phyloP scores from a whole-genome alignment of 1,284 basidiomycete species.

The Violaceomyces palustris region DNA sequence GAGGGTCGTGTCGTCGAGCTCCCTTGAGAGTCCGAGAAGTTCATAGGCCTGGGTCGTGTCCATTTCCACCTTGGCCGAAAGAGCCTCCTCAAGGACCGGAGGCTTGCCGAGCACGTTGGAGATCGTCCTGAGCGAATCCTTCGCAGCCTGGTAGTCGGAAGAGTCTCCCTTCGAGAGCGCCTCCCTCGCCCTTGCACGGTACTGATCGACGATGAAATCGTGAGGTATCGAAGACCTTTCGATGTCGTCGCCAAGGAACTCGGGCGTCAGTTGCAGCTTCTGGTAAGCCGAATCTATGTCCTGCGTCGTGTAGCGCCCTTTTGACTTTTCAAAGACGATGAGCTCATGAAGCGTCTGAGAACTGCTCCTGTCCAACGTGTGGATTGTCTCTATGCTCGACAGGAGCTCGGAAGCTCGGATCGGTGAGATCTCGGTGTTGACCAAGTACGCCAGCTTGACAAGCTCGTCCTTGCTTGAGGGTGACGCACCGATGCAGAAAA shows the following conservation, averaged over 20 bases:
- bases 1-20: slow-evolving; percentile 70
- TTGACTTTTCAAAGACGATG: slow-evolving; percentile 19
- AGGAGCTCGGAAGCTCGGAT: slow-evolving; percentile 10
- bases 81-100: slow-evolving; percentile 7
- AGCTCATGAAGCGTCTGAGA: slow-evolving; percentile 23
- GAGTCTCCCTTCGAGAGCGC: slow-evolving; percentile 17
- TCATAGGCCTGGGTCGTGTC: slow-evolving; percentile 68
- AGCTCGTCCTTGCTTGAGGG: slow-evolving; percentile 18
- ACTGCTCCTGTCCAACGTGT: slow-evolving; percentile 9
- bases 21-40: slow-evolving; percentile 66
- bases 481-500: slow-evolving; percentile 13
- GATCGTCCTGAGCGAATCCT: slow-evolving; percentile 23
- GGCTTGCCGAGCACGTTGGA: slow-evolving; percentile 9
- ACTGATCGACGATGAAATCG: slow-evolving; percentile 21
- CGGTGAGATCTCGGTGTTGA: slow-evolving; percentile 15
- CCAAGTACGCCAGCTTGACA: slow-evolving; percentile 24
- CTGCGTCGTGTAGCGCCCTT: slow-evolving; percentile 9
- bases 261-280: slow-evolving; percentile 9
- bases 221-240: slow-evolving; percentile 11
- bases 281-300: slow-evolving; percentile 28
- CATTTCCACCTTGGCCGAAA: slow-evolving; percentile 53
- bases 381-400: slow-evolving; percentile 12
- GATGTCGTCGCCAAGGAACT: slow-evolving; percentile 14
- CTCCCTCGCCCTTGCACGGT: slow-evolving; percentile 16
- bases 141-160: slow-evolving; percentile 16